These are phyloP conservation scores for Claviceps pazoutovae DNA, from an alignment of 2,329 filamentous ascomycete species.

Conservation along the genomic window DNA sequence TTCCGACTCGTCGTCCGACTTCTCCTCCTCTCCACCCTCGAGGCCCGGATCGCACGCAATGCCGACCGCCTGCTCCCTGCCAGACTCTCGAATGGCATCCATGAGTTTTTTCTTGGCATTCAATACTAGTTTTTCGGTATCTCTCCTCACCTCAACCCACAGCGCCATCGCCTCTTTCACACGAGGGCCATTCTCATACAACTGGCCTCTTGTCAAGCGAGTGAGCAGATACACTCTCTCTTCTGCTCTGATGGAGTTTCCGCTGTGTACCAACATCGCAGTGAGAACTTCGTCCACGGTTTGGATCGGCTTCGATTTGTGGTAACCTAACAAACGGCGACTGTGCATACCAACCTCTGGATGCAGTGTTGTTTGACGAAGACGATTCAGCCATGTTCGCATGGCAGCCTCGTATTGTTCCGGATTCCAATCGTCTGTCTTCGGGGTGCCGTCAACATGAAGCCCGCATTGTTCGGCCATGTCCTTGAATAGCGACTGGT, in stretches of 20 bases:
- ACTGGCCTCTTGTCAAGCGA: slow-evolving; percentile 57
- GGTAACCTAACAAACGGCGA: slow-evolving; percentile 47
- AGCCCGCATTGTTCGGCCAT: slow-evolving; percentile 62
- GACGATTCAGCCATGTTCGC: slow-evolving; percentile 61
- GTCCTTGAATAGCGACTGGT: slow-evolving; percentile 58
- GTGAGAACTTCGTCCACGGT: slow-evolving; percentile 79
- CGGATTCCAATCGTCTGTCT: slow-evolving; percentile 48
- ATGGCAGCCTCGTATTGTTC: slow-evolving; percentile 55
- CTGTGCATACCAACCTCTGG: slow-evolving; percentile 64
- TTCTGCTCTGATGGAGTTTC: slow-evolving; percentile 49
- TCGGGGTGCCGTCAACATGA: slow-evolving; percentile 47
- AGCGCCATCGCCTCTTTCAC: slow-evolving; percentile 54
- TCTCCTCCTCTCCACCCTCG: not conserved
- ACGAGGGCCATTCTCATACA: slow-evolving; percentile 60
- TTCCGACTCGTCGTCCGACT: slow-evolving; percentile 19
- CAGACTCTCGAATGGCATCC: slow-evolving; percentile 27
- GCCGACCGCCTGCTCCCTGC: slow-evolving; percentile 2
- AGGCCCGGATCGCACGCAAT: slow-evolving; percentile 2
- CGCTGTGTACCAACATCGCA: slow-evolving; percentile 81
- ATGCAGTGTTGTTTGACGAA: slow-evolving; percentile 76
- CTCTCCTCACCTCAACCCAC: slow-evolving; percentile 47
- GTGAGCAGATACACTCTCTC: slow-evolving; percentile 52
- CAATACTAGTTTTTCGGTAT: slow-evolving; percentile 38
- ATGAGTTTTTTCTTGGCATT: slow-evolving; percentile 51
- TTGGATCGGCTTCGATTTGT: slow-evolving; percentile 51